These are phyloP conservation scores for Citrus australasica DNA, from an alignment of 345 rosid genomes.

Conservation along the genomic window DNA sequence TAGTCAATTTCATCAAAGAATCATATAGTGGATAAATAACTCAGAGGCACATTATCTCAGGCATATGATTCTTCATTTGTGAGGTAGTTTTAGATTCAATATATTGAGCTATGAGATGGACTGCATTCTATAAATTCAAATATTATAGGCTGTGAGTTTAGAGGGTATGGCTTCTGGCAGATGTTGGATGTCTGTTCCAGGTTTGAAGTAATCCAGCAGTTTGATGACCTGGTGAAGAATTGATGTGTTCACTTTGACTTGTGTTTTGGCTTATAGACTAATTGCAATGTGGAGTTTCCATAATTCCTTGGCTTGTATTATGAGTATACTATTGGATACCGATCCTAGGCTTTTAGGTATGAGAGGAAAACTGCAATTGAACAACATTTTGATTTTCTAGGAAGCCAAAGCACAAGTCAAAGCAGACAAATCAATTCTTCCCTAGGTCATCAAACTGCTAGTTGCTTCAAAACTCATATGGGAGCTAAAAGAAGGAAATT, in stretches of 20 bases:
- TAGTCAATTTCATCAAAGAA: background rate
- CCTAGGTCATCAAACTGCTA: background rate
- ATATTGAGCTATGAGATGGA: background rate
- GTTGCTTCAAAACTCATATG: background rate
- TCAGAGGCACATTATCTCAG: background rate
- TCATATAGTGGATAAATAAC: background rate
- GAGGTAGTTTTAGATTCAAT: background rate
- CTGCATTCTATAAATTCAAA: background rate
- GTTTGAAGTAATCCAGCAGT: background rate
- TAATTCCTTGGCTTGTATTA: background rate
- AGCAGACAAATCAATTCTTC: background rate
- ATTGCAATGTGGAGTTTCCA: background rate
- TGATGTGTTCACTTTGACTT: background rate
- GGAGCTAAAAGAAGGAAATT: background rate
- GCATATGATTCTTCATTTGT: background rate
- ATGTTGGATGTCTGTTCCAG: background rate
- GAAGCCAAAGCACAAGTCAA: background rate
- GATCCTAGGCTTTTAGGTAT: background rate
- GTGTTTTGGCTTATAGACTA: background rate
- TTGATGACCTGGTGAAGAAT: background rate
- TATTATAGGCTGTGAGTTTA: background rate
- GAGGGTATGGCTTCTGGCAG: background rate
- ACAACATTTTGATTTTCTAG: background rate
- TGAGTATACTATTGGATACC: background rate
- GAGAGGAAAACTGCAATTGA: background rate